Evolutionary conservation across 2,329 filamentous ascomycete genomes (phyloP).

Genomic region (Microcyclospora pomicola): DNA sequence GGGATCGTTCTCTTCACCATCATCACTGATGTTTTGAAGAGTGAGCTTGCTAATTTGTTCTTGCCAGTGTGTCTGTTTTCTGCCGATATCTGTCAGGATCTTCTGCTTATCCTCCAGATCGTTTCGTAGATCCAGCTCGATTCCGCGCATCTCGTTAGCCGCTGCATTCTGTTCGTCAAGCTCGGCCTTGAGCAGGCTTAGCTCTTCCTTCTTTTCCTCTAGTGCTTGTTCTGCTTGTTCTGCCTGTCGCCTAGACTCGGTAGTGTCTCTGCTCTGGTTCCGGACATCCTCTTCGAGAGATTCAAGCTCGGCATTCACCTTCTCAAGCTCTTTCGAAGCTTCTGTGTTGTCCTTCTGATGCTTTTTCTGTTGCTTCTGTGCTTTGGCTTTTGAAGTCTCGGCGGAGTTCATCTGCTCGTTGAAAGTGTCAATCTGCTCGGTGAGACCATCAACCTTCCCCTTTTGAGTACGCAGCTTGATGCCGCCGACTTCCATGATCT

Average conservation of each 20-base stretch:
- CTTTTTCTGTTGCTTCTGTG: slow-evolving; percentile 81
- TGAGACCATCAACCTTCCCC: slow-evolving; percentile 76
- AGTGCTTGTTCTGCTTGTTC: slow-evolving; percentile 70
- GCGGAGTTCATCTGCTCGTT: slow-evolving; percentile 73
- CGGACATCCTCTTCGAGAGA: slow-evolving; percentile 65
- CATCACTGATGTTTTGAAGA: slow-evolving; percentile 58
- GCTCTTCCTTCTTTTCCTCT: slow-evolving; percentile 63
- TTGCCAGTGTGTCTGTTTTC: slow-evolving; percentile 70
- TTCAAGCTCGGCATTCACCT: slow-evolving; percentile 58
- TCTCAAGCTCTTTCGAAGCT: slow-evolving; percentile 64
- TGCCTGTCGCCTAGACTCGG: slow-evolving; percentile 56
- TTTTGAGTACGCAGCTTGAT: slow-evolving; percentile 84
- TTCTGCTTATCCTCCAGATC: slow-evolving; percentile 96
- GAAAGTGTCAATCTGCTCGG: slow-evolving; percentile 68
- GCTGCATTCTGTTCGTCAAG: slow-evolving; percentile 75
- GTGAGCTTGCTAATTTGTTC: slow-evolving; percentile 76
- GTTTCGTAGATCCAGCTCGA: slow-evolving; percentile 96
- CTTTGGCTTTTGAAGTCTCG: slow-evolving; percentile 80
- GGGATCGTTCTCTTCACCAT: slow-evolving; percentile 41
- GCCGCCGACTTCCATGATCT: slow-evolving; percentile 96
- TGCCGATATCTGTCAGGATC: slow-evolving; percentile 70
- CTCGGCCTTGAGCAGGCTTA: slow-evolving; percentile 66
- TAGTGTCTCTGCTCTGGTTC: slow-evolving; percentile 61
- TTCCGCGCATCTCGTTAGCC: slow-evolving; percentile 74
- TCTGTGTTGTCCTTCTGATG: slow-evolving; percentile 71